Evolutionary conservation across 768 basidiomycete species (phyloP).

Genomic region (Cystobasidium onofrii): DNA sequence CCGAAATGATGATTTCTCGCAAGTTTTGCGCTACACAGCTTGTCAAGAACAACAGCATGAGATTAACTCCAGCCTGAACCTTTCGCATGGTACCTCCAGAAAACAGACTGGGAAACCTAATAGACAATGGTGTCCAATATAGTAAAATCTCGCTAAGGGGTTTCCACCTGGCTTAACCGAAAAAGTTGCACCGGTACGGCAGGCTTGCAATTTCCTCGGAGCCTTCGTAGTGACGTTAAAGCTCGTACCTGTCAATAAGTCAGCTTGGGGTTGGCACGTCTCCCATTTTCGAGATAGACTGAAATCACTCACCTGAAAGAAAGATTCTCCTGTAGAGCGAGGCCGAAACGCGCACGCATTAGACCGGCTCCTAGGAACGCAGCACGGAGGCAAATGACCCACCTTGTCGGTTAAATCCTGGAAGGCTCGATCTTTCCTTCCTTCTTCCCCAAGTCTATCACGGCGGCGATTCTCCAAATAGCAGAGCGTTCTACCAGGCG

Average conservation of each 20-base stretch:
- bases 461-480: slow-evolving; percentile 1
- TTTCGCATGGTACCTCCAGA: too few species aligned
- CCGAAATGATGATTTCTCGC: too few species aligned
- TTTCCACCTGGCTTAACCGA: too few species aligned
- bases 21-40: too few species aligned
- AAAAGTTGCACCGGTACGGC: too few species aligned
- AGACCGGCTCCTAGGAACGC: not conserved
- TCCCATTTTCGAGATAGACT: not conserved
- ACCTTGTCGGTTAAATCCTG: slow-evolving; percentile 19
- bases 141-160: too few species aligned
- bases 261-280: not conserved
- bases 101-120: too few species aligned
- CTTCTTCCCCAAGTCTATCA: not conserved
- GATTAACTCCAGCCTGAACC: too few species aligned
- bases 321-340: slow-evolving; percentile 7
- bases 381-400: not conserved
- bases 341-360: not conserved
- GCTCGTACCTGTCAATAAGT: not conserved
- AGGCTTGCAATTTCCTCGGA: too few species aligned
- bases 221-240: not conserved
- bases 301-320: not conserved
- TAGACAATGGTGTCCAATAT: too few species aligned
- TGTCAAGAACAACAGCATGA: too few species aligned
- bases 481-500: not conserved
- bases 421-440: slow-evolving; percentile 3